A percentile compares a stretch with the other conserved stretches of the same genome.
Evolutionary conservation across 202 grass and related monocot genomes (phyloP).

Genomic region (Digitaria exilis): DNA sequence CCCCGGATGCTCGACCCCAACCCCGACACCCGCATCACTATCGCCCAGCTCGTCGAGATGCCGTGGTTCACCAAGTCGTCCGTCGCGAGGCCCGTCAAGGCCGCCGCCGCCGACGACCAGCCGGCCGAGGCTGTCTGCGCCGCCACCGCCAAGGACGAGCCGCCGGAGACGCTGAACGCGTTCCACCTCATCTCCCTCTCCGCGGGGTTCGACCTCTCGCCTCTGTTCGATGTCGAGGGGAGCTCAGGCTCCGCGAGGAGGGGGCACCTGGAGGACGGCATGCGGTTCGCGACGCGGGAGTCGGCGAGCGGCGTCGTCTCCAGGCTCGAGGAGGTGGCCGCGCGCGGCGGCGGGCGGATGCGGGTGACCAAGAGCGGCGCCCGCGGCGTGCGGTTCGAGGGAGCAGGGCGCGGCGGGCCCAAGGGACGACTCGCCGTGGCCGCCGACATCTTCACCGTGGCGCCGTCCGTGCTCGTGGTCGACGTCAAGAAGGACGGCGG

Average conservation of each 20-base stretch:
- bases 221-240: conserved; percentile 72
- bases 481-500: conserved; percentile 72
- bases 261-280: conserved; percentile 15
- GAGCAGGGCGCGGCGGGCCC: conserved; percentile 46
- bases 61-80: conserved; percentile 69
- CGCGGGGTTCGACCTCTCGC: conserved; percentile 77
- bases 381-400: conserved; percentile 58
- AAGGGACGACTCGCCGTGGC: conserved; percentile 68
- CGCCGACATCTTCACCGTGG: conserved; percentile 74
- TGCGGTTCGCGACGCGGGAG: conserved; percentile 70
- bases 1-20: conserved; percentile 67
- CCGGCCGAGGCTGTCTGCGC: neutral
- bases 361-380: conserved; percentile 66
- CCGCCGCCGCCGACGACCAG: neutral
- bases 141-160: conserved; percentile 30
- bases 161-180: conserved; percentile 67
- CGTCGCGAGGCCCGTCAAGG: conserved; percentile 27
- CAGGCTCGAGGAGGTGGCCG: conserved; percentile 51
- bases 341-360: conserved; percentile 52
- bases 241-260: conserved; percentile 5
- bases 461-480: conserved; percentile 63
- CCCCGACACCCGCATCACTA: conserved; percentile 64
- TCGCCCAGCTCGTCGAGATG: conserved; percentile 51
- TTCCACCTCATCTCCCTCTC: conserved; percentile 91
- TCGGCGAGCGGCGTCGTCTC: conserved; percentile 58